phyloP scores from a whole-genome alignment of 768 basidiomycete genomes.

The Agrocybe pediades region DNA sequence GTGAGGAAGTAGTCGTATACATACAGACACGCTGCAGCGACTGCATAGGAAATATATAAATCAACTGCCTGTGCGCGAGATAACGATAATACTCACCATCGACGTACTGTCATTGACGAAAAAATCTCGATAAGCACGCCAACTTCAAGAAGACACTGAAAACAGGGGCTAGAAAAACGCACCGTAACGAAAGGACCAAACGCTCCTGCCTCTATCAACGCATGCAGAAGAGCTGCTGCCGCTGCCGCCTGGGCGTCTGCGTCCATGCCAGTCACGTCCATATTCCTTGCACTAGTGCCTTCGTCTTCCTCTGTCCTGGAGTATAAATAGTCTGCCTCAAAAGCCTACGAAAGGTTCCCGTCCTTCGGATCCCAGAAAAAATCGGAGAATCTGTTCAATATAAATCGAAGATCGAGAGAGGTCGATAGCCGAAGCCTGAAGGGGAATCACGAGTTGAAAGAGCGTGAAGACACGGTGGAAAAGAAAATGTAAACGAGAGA shows the following conservation, averaged over 20 bases:
- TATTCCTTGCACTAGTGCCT: neutral
- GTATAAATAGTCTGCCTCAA: too few relatives aligned
- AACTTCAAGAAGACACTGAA: neutral
- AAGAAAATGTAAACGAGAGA: too few relatives aligned
- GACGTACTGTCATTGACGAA: neutral
- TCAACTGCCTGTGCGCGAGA: neutral
- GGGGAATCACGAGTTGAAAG: too few relatives aligned
- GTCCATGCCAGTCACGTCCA: neutral
- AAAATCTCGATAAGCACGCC: neutral
- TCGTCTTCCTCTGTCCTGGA: neutral
- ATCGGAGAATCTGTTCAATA: too few relatives aligned
- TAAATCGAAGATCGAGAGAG: too few relatives aligned
- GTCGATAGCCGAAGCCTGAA: too few relatives aligned
- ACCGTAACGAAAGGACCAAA: constrained; percentile 3
- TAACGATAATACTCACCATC: constrained; percentile 4
- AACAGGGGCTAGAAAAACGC: neutral
- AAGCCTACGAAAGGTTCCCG: too few relatives aligned
- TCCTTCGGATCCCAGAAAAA: too few relatives aligned
- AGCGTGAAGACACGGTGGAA: too few relatives aligned
- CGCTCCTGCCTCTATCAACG: neutral
- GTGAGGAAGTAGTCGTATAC: constrained; percentile 3
- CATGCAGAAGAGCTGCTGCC: neutral
- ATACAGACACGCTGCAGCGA: neutral
- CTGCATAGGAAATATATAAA: neutral
- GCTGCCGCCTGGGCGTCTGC: neutral